Conservation (phyloP, 352 stramenopile species). For the Sclerospora graminicola region DNA sequence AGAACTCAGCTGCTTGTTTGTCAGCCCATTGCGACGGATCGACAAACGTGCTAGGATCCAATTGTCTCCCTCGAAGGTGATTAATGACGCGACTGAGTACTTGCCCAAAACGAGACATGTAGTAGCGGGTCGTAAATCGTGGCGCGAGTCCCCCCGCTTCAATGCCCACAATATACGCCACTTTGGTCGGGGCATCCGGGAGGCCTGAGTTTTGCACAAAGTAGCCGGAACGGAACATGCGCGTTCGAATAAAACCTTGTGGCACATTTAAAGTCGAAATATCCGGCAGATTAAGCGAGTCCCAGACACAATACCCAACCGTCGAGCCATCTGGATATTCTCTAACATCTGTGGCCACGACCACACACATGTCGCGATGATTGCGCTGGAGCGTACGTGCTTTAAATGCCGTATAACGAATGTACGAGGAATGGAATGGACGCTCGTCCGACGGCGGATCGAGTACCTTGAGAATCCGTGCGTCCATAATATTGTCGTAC, state of each 20-base stretch:
- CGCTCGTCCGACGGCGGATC: slow-evolving; percentile 21
- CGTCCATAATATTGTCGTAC: slow-evolving; percentile 35
- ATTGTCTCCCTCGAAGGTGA: slow-evolving; percentile 17
- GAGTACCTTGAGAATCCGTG: slow-evolving; percentile 24
- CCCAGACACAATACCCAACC: slow-evolving; percentile 40
- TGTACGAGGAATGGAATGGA: slow-evolving; percentile 27
- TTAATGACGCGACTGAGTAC: slow-evolving; percentile 27
- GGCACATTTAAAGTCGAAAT: slow-evolving; percentile 25
- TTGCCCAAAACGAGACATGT: slow-evolving; percentile 27
- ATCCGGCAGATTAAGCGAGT: slow-evolving; percentile 30
- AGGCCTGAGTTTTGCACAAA: slow-evolving; percentile 29
- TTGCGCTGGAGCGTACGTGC: slow-evolving; percentile 21
- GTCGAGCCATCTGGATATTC: slow-evolving; percentile 26
- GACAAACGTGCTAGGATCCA: slow-evolving; percentile 26
- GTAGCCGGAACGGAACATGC: slow-evolving; percentile 34
- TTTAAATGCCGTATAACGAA: slow-evolving; percentile 37
- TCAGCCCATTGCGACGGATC: slow-evolving; percentile 23
- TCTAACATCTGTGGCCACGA: slow-evolving; percentile 30
- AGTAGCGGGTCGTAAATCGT: slow-evolving; percentile 23
- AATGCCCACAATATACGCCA: slow-evolving; percentile 32
- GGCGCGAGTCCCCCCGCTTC: slow-evolving; percentile 26
- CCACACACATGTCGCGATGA: slow-evolving; percentile 33
- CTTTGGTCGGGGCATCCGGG: slow-evolving; percentile 16
- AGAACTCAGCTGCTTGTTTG: slow-evolving; percentile 20
- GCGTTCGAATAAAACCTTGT: slow-evolving; percentile 22